Evolutionary conservation across 352 stramenopile species (phyloP).

Genomic region (Pythium dissotocum): DNA sequence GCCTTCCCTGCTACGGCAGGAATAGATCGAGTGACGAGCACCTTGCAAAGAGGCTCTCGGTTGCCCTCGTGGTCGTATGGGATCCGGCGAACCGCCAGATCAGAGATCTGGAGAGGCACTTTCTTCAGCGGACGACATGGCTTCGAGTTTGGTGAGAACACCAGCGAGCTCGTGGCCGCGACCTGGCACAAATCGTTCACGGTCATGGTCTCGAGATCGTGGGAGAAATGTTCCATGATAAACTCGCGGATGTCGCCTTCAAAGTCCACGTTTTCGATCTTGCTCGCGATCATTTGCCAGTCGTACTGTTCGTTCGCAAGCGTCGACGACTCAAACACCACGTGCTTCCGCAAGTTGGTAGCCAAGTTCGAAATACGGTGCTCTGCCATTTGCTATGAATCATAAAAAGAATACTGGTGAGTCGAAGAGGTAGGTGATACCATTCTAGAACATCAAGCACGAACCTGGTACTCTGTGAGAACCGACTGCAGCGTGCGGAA

Average conservation of each 20-base stretch:
- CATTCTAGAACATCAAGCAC: constrained; percentile 2
- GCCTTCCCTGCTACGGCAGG: neutral
- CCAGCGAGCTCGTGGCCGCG: constrained; percentile 33
- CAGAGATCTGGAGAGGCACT: constrained; percentile 56
- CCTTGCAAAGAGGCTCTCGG: constrained; percentile 40
- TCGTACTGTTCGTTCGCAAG: constrained; percentile 87
- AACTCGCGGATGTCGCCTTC: constrained; percentile 73
- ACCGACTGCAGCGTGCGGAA: constrained; percentile 68
- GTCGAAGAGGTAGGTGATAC: neutral
- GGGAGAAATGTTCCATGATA: constrained; percentile 44
- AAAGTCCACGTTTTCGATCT: constrained; percentile 72
- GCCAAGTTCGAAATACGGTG: constrained; percentile 67
- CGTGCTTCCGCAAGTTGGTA: constrained; percentile 79
- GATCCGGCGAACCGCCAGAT: constrained; percentile 64
- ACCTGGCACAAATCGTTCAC: constrained; percentile 65
- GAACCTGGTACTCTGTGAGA: constrained; percentile 80
- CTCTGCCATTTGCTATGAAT: constrained; percentile 73
- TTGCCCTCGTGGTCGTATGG: constrained; percentile 67
- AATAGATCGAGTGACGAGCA: constrained; percentile 38
- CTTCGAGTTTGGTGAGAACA: constrained; percentile 48
- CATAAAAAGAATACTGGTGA: neutral
- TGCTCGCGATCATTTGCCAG: constrained; percentile 76
- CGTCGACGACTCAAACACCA: constrained; percentile 80
- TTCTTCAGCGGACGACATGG: constrained; percentile 47
- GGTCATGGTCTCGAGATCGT: constrained; percentile 50